Evolutionary conservation across 352 stramenopile species (phyloP).

Genomic region (Pseudoperonospora humuli): DNA sequence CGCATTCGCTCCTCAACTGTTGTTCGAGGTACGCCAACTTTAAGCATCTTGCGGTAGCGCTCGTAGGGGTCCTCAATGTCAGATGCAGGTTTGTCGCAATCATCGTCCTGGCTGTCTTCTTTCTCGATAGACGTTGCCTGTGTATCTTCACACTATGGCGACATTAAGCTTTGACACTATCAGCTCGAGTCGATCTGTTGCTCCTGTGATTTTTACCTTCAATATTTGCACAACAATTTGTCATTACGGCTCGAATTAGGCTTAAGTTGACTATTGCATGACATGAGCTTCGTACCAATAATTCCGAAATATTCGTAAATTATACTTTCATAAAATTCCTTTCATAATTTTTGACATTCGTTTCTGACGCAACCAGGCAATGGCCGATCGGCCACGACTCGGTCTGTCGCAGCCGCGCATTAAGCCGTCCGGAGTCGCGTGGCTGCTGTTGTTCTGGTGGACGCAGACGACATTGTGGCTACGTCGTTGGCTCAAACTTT

Average conservation of each 20-base stretch:
- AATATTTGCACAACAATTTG: no score
- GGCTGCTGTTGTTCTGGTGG: constrained; percentile 32
- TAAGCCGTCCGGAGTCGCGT: constrained; percentile 13
- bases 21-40: constrained; percentile 18
- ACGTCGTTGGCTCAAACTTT: constrained; percentile 25
- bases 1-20: constrained; percentile 20
- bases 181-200: no score
- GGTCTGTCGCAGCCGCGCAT: constrained; percentile 2
- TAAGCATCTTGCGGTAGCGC: constrained; percentile 19
- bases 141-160: no score
- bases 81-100: neutral
- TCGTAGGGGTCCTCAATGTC: constrained; percentile 4
- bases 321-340: no score
- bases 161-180: no score
- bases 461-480: constrained; percentile 17
- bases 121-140: no score
- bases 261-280: no score
- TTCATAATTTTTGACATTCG: no score
- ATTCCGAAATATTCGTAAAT: no score
- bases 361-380: constrained; percentile 1
- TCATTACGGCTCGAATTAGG: no score
- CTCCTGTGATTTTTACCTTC: no score
- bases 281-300: no score
- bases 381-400: constrained; percentile 9
- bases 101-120: neutral